Evolutionary conservation across 2,329 filamentous ascomycete species (phyloP).

Genomic region (Colletotrichum horii): DNA sequence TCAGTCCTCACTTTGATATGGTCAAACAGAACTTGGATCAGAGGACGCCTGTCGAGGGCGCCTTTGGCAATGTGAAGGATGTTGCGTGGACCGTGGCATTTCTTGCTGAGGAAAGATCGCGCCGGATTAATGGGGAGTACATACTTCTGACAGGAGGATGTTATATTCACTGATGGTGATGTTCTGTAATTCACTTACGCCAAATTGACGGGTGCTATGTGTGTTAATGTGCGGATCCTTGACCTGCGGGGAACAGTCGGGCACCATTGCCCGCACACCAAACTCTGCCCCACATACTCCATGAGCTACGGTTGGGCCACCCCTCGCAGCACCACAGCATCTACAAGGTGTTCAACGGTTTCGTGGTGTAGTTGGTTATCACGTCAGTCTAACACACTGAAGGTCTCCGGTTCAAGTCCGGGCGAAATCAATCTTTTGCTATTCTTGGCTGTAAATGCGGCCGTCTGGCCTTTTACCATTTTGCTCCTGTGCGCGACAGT

Average conservation of each 20-base stretch:
- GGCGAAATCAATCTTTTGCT: constrained; percentile 18
- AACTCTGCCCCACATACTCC: fast-evolving
- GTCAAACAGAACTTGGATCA: neutral
- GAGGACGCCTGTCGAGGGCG: neutral
- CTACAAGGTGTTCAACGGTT: neutral
- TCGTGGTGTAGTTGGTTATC: constrained; percentile 49
- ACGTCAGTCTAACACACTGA: constrained; percentile 52
- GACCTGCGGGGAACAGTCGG: too few species aligned
- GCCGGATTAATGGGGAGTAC: neutral
- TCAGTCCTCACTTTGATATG: neutral
- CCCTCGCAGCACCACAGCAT: neutral
- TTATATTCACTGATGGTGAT: neutral
- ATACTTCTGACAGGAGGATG: neutral
- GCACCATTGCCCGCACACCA: neutral
- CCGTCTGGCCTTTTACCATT: neutral
- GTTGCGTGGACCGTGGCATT: neutral
- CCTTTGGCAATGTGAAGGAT: neutral
- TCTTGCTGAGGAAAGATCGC: neutral
- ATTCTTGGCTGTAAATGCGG: neutral
- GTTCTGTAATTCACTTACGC: neutral
- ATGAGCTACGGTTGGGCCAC: fast-evolving
- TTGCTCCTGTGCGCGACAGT: neutral
- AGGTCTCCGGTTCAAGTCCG: constrained; percentile 27
- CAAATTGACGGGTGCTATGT: too few species aligned
- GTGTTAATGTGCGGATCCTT: too few species aligned